These are phyloP conservation scores for Citrus hindsii DNA, from an alignment of 345 rosid species.

Conservation along the genomic window DNA sequence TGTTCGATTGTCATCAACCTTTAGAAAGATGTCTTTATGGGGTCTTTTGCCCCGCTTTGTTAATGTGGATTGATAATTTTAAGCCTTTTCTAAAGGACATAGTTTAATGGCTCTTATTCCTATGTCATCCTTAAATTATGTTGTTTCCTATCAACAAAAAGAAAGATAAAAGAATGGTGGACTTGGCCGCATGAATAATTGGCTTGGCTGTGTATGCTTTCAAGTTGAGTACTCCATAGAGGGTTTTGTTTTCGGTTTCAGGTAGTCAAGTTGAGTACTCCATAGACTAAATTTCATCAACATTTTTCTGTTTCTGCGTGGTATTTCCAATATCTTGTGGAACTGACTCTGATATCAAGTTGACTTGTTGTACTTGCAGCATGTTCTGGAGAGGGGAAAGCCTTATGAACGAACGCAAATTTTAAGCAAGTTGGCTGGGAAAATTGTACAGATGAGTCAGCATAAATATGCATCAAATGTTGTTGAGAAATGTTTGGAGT, in stretches of 20 bases:
- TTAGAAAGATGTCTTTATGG: neutral
- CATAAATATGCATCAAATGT: slow-evolving; percentile 97
- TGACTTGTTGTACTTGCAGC: slow-evolving; percentile 44
- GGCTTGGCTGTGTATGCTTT: neutral
- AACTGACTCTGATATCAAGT: neutral
- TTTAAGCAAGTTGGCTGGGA: slow-evolving; percentile 73
- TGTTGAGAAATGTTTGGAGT: slow-evolving; percentile 90
- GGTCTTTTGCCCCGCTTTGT: neutral
- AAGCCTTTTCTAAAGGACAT: neutral
- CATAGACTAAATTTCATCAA: neutral
- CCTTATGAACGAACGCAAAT: slow-evolving; percentile 70
- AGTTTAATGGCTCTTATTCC: no score
- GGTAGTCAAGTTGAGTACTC: neutral
- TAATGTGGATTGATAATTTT: neutral
- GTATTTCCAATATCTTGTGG: neutral
- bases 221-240: neutral
- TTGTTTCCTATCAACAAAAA: neutral
- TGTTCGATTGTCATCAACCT: neutral
- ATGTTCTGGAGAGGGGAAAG: slow-evolving; percentile 89
- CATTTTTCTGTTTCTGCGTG: neutral
- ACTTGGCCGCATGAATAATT: neutral
- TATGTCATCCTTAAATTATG: neutral
- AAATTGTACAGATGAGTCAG: slow-evolving; percentile 90
- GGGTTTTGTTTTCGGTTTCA: neutral
- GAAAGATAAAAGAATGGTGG: neutral